Base-by-base conservation (phyloP, 1,139 yeast species). In the Candida labiduridarum region DNA sequence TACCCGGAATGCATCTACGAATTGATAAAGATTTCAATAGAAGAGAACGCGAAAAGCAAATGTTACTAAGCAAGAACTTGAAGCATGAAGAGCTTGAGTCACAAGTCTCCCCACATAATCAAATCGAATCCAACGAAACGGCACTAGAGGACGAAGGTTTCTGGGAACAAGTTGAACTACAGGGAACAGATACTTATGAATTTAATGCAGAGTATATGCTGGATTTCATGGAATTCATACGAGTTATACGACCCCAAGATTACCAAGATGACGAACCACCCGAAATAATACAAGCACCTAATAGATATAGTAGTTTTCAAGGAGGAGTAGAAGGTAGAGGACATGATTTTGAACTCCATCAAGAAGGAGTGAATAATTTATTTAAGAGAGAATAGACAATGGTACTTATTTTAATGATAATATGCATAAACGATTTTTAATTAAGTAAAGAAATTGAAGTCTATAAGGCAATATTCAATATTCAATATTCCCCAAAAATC, bases 191-290 rank as follows among this genome's bases (percentile, higher is more conserved):
- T 58, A 57, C 68, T 34, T 72, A 74, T 49, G 84, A 80, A 59
- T 79, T 80, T 50, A 69, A 71, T 56, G 82, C 83, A n/a, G 86
- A 82, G 59, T 71, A 68, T 52, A 71, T 76, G 50, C 69, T 67
- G 68, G 81, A 79, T 60, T 78, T 67, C 52, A 69, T 76, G 64
- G 83, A 79, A 56, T 78, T 76, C 55, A 70, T 76, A 44, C 69
- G 75, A 52, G 71, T 70, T 1, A 58, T 78, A 9, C 64, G 69
- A 42, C 82, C 83, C 0, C 69, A 67, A 35, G 82, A 78, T 57
- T 77, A 61, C 54, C 63, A 62, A 3, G 68, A 64, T 15, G 68
- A 59, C 5, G 33, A 18, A 27, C 14, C 18, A 1, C 16, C 41
- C 31, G 53, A 49, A 25, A 44, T 40, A 18, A 44, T 48, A 29